A percentile compares a stretch with the other conserved stretches of the same genome.
These are phyloP conservation scores for Pascua sp. DNA, from an alignment of 1,284 basidiomycete species.

Conservation along the genomic window DNA sequence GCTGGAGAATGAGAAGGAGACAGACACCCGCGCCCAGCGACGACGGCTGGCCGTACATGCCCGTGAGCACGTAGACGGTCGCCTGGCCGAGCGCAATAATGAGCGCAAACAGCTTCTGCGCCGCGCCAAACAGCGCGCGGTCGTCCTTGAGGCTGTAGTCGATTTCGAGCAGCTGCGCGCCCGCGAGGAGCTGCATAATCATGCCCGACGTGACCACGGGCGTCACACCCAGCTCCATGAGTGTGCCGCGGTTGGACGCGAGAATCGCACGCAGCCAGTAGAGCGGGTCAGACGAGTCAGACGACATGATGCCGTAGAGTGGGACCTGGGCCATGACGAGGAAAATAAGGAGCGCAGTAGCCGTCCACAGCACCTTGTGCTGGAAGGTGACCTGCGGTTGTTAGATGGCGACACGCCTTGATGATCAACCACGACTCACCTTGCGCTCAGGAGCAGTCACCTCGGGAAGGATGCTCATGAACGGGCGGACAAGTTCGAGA, in stretches of 20 bases:
- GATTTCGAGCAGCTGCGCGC: constrained; percentile 95
- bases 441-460: constrained; percentile 94
- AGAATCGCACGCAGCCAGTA: constrained; percentile 99
- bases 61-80: constrained; percentile 95
- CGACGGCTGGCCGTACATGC: constrained; percentile 89
- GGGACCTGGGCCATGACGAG: constrained; percentile 95
- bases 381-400: constrained; percentile 77
- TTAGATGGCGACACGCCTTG: constrained; percentile 5
- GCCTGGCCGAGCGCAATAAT: constrained; percentile 95
- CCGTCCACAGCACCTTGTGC: constrained; percentile 95
- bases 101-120: constrained; percentile 96
- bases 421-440: constrained; percentile 55
- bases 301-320: constrained; percentile 96
- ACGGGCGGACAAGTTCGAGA: constrained; percentile 91
- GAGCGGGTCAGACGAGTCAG: constrained; percentile 93
- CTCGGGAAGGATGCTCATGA: constrained; percentile 88
- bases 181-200: constrained; percentile 99
- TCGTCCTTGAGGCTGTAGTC: constrained; percentile 98
- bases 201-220: constrained; percentile 97
- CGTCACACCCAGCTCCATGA: constrained; percentile 98
- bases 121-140: constrained; percentile 88
- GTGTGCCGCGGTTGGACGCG: constrained; percentile 94
- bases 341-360: constrained; percentile 95
- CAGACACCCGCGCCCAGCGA: constrained; percentile 97
- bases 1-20: constrained; percentile 88